Evolutionary conservation across 139 green algal species (phyloP).

Genomic region (Chlorella ohadii): DNA sequence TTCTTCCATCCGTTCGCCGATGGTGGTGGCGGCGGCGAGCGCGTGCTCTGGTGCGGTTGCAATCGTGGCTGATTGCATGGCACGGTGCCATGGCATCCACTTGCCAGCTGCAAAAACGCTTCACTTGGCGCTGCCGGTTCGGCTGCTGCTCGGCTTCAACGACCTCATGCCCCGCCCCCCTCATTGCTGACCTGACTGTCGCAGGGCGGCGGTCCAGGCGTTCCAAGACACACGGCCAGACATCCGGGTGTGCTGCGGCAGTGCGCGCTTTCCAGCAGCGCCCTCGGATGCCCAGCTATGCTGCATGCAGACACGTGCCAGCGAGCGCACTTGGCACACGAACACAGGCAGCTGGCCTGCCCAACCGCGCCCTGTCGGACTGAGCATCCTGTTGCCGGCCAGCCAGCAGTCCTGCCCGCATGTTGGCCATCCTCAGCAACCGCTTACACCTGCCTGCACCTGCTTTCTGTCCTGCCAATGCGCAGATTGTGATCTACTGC

Average conservation of each 20-base stretch:
- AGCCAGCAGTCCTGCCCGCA: no score
- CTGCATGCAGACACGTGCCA: no score
- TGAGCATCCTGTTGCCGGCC: not conserved
- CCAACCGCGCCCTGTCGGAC: no score
- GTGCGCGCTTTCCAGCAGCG: no score
- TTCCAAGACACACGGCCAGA: conserved; percentile 41
- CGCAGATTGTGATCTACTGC: conserved; percentile 79
- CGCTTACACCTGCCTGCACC: not conserved
- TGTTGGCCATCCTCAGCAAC: not conserved
- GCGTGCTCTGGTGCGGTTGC: conserved; percentile 89
- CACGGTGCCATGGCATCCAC: no score
- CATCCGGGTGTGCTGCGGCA: conserved; percentile 22
- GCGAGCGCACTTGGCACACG: no score
- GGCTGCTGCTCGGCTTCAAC: no score
- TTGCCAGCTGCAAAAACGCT: no score
- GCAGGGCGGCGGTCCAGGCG: conserved; percentile 65
- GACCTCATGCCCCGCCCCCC: not conserved
- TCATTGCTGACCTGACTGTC: not conserved
- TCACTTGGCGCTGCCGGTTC: no score
- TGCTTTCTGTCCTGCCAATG: no score
- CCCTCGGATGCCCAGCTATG: no score
- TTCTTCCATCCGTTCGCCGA: conserved; percentile 97
- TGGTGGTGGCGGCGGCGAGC: conserved; percentile 92
- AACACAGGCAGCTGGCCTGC: no score
- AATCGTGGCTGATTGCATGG: not conserved